A percentile compares a stretch with the other conserved stretches of the same genome.
These are phyloP conservation scores for Wallemia hederae DNA, from an alignment of 1,284 basidiomycete genomes.

Conservation along the genomic window DNA sequence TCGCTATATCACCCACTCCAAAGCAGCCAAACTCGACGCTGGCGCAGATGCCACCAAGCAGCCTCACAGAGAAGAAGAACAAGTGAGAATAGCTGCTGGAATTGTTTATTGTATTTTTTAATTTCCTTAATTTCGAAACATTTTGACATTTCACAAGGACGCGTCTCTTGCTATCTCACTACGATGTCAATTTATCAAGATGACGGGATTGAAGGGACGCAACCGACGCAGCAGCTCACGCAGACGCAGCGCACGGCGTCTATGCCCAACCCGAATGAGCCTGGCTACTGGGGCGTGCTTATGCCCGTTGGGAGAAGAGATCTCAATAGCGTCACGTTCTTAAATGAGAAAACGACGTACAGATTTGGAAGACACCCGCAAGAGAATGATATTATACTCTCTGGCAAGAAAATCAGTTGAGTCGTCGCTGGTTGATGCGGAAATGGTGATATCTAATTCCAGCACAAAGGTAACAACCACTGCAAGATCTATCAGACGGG, in stretches of 20 bases:
- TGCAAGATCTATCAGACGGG: conserved; percentile 37
- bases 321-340: conserved; percentile 1
- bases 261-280: background rate
- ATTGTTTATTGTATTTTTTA: background rate
- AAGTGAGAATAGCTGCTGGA: background rate
- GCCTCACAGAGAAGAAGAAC: background rate
- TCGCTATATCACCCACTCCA: background rate
- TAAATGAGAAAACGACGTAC: background rate
- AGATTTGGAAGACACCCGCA: background rate
- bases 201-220: background rate
- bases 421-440: background rate
- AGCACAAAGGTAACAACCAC: conserved; percentile 29
- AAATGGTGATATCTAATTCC: background rate
- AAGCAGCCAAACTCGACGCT: background rate
- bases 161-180: background rate
- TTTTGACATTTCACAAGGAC: background rate
- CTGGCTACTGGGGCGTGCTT: background rate
- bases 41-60: background rate
- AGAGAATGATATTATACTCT: background rate
- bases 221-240: background rate
- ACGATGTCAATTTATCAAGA: background rate
- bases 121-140: background rate
- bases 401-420: conserved; percentile 1
- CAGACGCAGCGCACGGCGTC: background rate
- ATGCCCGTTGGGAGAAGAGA: background rate